Evolutionary conservation across 306 rosid genomes (phyloP).

Genomic region (Hippophae rhamnoides): DNA sequence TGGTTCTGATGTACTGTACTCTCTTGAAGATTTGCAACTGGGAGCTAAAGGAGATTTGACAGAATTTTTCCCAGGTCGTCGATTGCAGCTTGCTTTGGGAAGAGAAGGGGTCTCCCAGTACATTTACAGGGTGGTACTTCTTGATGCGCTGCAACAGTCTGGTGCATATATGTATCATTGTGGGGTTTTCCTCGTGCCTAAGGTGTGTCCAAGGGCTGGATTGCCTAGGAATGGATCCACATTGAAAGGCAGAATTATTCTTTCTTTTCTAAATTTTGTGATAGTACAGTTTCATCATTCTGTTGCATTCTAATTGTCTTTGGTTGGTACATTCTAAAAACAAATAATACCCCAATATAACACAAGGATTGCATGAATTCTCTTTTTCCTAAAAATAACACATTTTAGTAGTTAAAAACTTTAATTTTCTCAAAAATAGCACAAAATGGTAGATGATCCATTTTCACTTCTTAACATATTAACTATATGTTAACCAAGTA

Average conservation of each 20-base stretch:
- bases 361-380: too few species aligned
- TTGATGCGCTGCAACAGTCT: conserved; percentile 66
- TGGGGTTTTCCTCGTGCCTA: conserved; percentile 92
- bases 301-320: too few species aligned
- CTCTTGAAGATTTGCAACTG: conserved; percentile 66
- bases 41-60: conserved; percentile 56
- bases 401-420: too few species aligned
- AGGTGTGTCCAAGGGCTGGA: conserved; percentile 35
- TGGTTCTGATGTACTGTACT: conserved; percentile 48
- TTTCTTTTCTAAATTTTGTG: background rate
- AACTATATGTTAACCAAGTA: too few species aligned
- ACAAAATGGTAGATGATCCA: too few species aligned
- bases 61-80: conserved; percentile 63
- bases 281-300: too few species aligned
- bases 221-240: too few species aligned
- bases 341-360: too few species aligned
- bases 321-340: too few species aligned
- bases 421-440: too few species aligned
- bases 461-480: too few species aligned
- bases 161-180: conserved; percentile 62
- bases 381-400: too few species aligned
- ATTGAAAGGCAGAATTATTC: background rate
- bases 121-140: conserved; percentile 64
- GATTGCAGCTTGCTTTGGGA: conserved; percentile 64
- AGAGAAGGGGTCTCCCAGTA: conserved; percentile 58